Evolutionary conservation across 495 filamentous ascomycete species (phyloP), one percentile per base, ranked within the genome.

Genomic region (Xylaria acuta): DNA sequence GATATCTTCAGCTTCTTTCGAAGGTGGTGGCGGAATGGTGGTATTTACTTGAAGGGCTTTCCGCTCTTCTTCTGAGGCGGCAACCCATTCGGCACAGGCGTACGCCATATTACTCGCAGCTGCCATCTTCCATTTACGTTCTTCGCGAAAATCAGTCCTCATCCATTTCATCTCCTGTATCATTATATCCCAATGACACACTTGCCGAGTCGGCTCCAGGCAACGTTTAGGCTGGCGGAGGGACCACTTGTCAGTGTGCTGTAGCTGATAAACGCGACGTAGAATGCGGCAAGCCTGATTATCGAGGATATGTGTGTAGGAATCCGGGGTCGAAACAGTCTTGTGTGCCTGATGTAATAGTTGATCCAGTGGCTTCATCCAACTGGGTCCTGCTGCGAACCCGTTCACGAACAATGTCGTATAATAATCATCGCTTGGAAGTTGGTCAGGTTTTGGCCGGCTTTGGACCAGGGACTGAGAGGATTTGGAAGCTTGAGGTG

Each of bases 111-210:
- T 91, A 65, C 88, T 89, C 3, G 94, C 94, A 51, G 91, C 88
- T 62, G 92, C 89, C 72, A 90, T 89, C 80, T 98, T 98, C 94
- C 93, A 97, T 79, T 97, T 97, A 36, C 93, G 84, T 80, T 99
- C 96, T 82, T 97, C 93, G 40, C 92, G 87, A 76, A 98, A 98
- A 83, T 99, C 96, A 2, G 93, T 97, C 47, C 93, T 88, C 90
- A 99, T 93, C 97, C 96, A 98, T 80, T 94, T 97, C 88, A 95
- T 92, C 81, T 99, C 93, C 73, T 93, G 87, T 11, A 98, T 82
- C 51, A 98, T 80, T 54, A 96, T 87, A 83, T 99, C 96, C 88
- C 89, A 91, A 78, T 98, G 95, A 7, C 90, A 88, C 2, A 87
- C 84, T 16, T 91, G 90, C 47, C 94, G 88, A 9, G 85, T 85